Evolutionary conservation across 306 rosid species (phyloP).

Genomic region (Pyrus communis): DNA sequence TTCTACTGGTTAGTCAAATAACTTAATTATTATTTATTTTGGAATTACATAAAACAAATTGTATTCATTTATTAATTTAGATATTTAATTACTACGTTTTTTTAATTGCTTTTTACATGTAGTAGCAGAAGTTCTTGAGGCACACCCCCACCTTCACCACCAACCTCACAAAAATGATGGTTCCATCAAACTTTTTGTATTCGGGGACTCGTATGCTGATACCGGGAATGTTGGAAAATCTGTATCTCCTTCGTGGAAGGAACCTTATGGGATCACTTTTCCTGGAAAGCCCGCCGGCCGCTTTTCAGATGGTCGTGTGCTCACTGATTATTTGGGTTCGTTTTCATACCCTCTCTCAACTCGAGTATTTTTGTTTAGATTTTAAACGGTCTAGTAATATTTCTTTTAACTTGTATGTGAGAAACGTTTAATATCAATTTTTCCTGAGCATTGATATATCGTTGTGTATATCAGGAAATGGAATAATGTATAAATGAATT

Average conservation of each 20-base stretch:
- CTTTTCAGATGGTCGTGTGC: conserved; percentile 43
- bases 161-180: not conserved
- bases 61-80: not conserved
- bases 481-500: too few species aligned
- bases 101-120: not conserved
- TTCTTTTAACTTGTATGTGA: not conserved
- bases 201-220: conserved; percentile 53
- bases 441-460: too few species aligned
- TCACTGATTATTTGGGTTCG: conserved; percentile 52
- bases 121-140: not conserved
- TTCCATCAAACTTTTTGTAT: conserved; percentile 31
- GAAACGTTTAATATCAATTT: too few species aligned
- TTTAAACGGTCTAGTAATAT: too few species aligned
- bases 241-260: conserved; percentile 13
- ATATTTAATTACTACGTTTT: not conserved
- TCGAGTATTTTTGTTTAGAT: not conserved
- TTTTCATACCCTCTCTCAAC: not conserved
- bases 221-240: conserved; percentile 35
- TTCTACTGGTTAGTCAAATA: not conserved
- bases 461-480: too few species aligned
- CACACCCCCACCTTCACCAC: not conserved
- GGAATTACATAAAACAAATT: not conserved
- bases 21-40: not conserved
- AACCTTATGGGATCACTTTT: conserved; percentile 42
- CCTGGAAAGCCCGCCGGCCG: conserved; percentile 54